Conservation (phyloP, 208 protist species). For the Crithidia fasciculata region DNA sequence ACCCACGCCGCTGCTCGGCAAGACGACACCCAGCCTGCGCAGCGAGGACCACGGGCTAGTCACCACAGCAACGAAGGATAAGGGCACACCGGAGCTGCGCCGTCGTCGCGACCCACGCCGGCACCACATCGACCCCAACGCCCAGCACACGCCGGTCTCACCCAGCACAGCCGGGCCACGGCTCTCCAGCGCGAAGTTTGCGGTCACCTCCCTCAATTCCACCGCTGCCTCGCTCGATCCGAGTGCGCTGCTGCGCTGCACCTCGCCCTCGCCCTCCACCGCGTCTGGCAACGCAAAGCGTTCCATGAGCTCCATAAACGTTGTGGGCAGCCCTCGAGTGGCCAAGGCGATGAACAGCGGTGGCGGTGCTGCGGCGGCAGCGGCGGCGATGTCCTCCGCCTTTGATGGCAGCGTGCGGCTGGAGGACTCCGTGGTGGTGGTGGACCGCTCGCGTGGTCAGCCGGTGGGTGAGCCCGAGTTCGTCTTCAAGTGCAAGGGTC, state of each 20-base stretch:
- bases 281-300: constrained; percentile 5
- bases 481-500: constrained; percentile 54
- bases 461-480: constrained; percentile 69
- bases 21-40: constrained; percentile 7
- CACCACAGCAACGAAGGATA: neutral
- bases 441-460: constrained; percentile 39
- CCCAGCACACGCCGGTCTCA: neutral
- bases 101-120: neutral
- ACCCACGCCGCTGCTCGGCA: neutral
- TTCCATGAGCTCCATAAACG: constrained; percentile 3
- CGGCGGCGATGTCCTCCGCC: no score
- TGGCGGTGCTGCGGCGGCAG: no score
- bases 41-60: constrained; percentile 3
- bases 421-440: constrained; percentile 17
- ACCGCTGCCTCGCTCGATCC: constrained; percentile 9
- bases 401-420: neutral
- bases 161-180: neutral
- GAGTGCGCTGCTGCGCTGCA: constrained; percentile 1
- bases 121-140: neutral
- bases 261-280: constrained; percentile 8
- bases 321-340: neutral
- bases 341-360: no score
- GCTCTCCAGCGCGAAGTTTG: neutral
- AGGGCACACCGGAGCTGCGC: constrained; percentile 4
- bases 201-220: neutral